A percentile compares a stretch with the other conserved stretches of the same genome.
phyloP scores from a whole-genome alignment of 495 filamentous ascomycete species.

The Penicillium dipodomyicola region DNA sequence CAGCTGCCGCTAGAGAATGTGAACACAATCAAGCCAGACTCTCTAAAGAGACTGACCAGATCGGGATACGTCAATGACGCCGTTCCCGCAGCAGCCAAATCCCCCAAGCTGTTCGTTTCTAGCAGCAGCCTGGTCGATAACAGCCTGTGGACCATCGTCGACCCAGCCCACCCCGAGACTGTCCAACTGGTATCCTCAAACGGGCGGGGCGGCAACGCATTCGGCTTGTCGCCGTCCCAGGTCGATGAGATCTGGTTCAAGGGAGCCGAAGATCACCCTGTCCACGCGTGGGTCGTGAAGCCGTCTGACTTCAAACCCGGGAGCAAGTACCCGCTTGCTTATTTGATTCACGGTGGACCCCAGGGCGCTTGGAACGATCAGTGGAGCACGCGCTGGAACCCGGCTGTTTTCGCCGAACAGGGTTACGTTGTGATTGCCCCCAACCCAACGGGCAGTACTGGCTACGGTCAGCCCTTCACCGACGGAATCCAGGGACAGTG shows the following conservation, averaged over 20 bases:
- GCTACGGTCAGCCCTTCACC: conserved; percentile 77
- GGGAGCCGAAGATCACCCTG: conserved; percentile 57
- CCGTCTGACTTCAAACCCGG: conserved; percentile 71
- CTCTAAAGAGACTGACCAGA: conserved; percentile 56
- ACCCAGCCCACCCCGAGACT: conserved; percentile 45
- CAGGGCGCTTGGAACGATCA: conserved; percentile 80
- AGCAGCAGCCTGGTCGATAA: conserved; percentile 68
- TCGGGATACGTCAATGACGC: conserved; percentile 61
- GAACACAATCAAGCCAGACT: conserved; percentile 46
- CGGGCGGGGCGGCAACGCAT: conserved; percentile 63
- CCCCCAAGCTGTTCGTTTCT: conserved; percentile 59
- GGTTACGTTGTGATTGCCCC: conserved; percentile 86
- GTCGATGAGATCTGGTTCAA: conserved; percentile 71
- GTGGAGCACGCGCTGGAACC: conserved; percentile 92
- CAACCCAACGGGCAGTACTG: conserved; percentile 84
- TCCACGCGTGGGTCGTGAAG: conserved; percentile 80
- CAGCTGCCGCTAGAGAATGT: conserved; percentile 56
- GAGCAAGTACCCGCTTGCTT: conserved; percentile 77
- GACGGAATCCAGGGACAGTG: conserved; percentile 74
- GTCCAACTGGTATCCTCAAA: conserved; percentile 59
- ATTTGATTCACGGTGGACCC: conserved; percentile 85
- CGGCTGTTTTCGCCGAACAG: conserved; percentile 85
- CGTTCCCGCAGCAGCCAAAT: conserved; percentile 47
- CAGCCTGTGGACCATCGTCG: conserved; percentile 60
- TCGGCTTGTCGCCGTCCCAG: conserved; percentile 62